Percentiles rank a stretch among this genome's conserved stretches.
Evolutionary conservation across 1,139 yeast genomes (phyloP).

Genomic region (Taiozyma onychis): DNA sequence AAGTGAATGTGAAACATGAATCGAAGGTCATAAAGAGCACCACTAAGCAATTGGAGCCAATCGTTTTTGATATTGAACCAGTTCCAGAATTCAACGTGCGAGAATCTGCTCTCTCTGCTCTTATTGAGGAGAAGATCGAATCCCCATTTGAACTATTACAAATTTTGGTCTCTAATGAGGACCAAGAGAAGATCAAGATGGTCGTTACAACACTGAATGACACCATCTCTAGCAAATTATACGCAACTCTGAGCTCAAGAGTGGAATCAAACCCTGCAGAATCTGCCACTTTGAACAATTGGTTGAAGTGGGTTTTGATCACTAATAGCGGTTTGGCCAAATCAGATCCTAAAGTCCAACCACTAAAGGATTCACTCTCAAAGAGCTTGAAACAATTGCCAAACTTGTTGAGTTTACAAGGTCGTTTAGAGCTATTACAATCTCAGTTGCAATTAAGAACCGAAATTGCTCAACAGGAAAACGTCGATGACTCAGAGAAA

Average conservation of each 20-base stretch:
- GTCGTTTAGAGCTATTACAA: constrained; percentile 69
- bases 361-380: constrained; percentile 57
- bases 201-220: constrained; percentile 58
- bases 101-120: constrained; percentile 12
- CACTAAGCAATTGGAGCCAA: constrained; percentile 6
- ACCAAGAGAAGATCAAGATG: constrained; percentile 54
- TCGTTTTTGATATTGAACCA: constrained; percentile 5
- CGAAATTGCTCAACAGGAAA: constrained; percentile 33
- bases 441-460: constrained; percentile 69
- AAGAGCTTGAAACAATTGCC: constrained; percentile 69
- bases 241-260: constrained; percentile 63
- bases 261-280: constrained; percentile 57
- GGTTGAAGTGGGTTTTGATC: constrained; percentile 82
- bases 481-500: background rate
- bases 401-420: constrained; percentile 74
- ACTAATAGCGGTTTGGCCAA: constrained; percentile 67
- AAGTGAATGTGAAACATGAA: constrained; percentile 12
- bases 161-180: constrained; percentile 59
- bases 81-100: constrained; percentile 11
- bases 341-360: constrained; percentile 48
- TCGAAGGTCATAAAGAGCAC: background rate
- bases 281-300: constrained; percentile 63
- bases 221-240: constrained; percentile 52
- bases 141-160: constrained; percentile 31
- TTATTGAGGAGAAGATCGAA: constrained; percentile 9